Base-by-base conservation (phyloP, 768 basidiomycete genomes). In the Rhodocollybia butyracea region DNA sequence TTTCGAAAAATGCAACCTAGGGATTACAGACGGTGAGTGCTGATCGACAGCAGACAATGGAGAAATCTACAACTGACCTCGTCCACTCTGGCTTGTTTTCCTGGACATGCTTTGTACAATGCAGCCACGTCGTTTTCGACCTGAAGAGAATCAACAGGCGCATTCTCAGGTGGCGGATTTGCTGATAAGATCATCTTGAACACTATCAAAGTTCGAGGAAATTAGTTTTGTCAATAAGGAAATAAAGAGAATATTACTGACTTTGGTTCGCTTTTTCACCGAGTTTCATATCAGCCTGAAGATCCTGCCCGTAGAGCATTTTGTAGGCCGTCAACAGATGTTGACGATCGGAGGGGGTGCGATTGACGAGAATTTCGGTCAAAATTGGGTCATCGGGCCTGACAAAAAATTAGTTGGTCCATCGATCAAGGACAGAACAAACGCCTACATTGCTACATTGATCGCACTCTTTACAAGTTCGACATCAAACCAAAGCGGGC, bases 181-280 rank as follows among this genome's bases (percentile, higher is more conserved):
- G 68, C 70, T 12, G 63, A 59, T 5, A 73, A 53, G 26, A 68
- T 66, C 69, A 73, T 72, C 51, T 64, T 66, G 65, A 70, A 70
- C 62, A 72, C 64, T 45, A 45, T 12, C 7, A 11, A 15, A 46
- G 13, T 2, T n/a, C 1, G 13, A 13, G 5, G 12, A 10, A 6
- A 2, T 29, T 61, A 43, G 4, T 21, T 34, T n/a, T n/a, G n/a
- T n/a, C n/a, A n/a, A 11, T 48, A 52, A 3, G 55, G 26, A 15
- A 36, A 31, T 17, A n/a, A 48, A 48, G 46, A 29, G 30, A 26
- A 2, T 24, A 10, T 39, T 45, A 36, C 54, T 30, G 6, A 61
- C 48, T 36, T 52, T 58, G 29, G 31, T 56, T 36, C 5, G 55
- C 50, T 26, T 56, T 56, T 27, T 48, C 47, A 51, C 45, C 55